Conservation (phyloP, 768 basidiomycete genomes). For the Fistulinella prunicolor region DNA sequence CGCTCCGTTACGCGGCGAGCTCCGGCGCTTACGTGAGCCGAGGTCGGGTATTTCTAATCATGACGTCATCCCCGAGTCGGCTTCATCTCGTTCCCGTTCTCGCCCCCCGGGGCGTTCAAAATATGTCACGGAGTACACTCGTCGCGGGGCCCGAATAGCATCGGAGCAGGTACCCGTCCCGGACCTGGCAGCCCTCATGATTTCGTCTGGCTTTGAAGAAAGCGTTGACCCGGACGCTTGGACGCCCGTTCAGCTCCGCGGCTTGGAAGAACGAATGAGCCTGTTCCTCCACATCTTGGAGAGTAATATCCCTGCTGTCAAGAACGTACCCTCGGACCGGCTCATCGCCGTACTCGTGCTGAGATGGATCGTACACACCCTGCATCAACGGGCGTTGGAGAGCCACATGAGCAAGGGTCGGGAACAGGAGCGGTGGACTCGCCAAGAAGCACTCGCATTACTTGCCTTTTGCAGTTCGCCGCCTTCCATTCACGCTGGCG, state of each 20-base stretch:
- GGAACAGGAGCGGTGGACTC: conserved; percentile 68
- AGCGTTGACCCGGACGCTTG: conserved; percentile 22
- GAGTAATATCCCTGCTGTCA: conserved; percentile 51
- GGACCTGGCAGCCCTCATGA: conserved; percentile 47
- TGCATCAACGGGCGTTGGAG: conserved; percentile 52
- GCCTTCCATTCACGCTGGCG: background rate
- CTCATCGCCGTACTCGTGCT: conserved; percentile 53
- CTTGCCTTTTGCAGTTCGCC: conserved; percentile 45
- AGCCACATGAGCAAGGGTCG: conserved; percentile 50
- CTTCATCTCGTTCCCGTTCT: conserved; percentile 33
- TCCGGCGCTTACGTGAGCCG: conserved; percentile 53
- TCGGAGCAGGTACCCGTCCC: conserved; percentile 55
- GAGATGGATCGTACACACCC: conserved; percentile 56
- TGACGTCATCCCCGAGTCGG: conserved; percentile 28
- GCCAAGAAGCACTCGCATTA: conserved; percentile 56
- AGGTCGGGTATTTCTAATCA: conserved; percentile 28
- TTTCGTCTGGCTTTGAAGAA: conserved; percentile 32
- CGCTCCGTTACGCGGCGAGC: conserved; percentile 65
- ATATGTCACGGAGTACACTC: conserved; percentile 53
- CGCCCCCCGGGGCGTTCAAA: conserved; percentile 20
- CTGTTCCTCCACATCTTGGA: conserved; percentile 54
- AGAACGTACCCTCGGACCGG: conserved; percentile 43
- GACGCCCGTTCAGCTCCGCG: conserved; percentile 47
- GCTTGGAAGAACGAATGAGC: conserved; percentile 49
- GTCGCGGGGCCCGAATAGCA: conserved; percentile 65